Percentiles rank a stretch among this genome's conserved stretches.
Conservation (phyloP, 768 basidiomycete genomes). For the Lactarius akahatsu region DNA sequence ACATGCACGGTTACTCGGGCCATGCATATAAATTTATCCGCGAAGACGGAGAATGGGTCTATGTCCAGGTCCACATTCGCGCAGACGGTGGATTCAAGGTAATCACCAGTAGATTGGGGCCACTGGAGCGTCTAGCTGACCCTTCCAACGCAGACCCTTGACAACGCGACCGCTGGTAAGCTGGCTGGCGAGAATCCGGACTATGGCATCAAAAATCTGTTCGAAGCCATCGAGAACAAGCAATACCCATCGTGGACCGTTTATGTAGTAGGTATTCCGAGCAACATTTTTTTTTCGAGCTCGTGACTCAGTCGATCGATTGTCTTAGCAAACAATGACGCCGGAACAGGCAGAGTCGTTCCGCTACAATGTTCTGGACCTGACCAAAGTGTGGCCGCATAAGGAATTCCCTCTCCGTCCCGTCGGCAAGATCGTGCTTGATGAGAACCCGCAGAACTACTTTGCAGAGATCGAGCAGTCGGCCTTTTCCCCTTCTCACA, state of each 20-base stretch:
- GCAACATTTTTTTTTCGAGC: too few relatives aligned
- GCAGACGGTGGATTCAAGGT: conserved; percentile 83
- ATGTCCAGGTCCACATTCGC: conserved; percentile 82
- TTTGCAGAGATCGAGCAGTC: conserved; percentile 94
- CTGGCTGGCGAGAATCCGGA: conserved; percentile 79
- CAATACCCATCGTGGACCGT: conserved; percentile 87
- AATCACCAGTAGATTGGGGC: conserved; percentile 16
- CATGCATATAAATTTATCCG: conserved; percentile 91
- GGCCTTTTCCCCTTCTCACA: conserved; percentile 88
- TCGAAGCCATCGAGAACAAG: conserved; percentile 77
- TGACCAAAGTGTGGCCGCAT: conserved; percentile 93
- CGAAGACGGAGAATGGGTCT: conserved; percentile 78
- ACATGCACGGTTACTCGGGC: conserved; percentile 90
- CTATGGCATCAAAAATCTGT: conserved; percentile 76
- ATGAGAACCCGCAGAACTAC: conserved; percentile 81
- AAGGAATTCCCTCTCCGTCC: conserved; percentile 83
- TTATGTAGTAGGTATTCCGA: conserved; percentile 58
- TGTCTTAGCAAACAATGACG: conserved; percentile 83
- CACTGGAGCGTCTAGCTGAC: neutral
- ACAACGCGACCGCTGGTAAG: conserved; percentile 59
- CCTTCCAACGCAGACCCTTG: conserved; percentile 54
- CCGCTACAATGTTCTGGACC: conserved; percentile 87
- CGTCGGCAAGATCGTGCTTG: conserved; percentile 80
- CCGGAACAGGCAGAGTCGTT: conserved; percentile 86
- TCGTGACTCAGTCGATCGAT: conserved; percentile 20